Evolutionary conservation across 2,329 filamentous ascomycete species (phyloP).

Genomic region (Cephalotrichum gorgonifer): DNA sequence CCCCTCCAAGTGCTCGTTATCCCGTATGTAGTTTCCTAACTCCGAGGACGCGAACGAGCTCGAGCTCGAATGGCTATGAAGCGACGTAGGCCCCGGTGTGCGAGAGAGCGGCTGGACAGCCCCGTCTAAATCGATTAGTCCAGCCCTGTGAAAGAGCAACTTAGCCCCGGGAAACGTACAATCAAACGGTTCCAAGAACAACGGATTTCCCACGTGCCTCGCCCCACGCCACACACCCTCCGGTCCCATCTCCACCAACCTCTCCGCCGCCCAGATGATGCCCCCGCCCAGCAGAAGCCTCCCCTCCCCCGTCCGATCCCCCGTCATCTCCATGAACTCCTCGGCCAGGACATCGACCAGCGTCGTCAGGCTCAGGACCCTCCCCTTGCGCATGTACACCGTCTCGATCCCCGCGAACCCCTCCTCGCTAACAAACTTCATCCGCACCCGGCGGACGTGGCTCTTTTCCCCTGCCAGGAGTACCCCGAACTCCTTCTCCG

Average conservation of each 20-base stretch:
- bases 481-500: background rate
- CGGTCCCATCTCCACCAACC: background rate
- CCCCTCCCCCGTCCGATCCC: background rate
- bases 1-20: too few species aligned
- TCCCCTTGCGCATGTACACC: background rate
- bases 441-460: background rate
- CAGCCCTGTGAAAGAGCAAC: background rate
- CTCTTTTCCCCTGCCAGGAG: background rate
- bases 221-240: background rate
- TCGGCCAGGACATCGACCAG: background rate
- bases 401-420: background rate
- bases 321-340: background rate
- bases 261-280: background rate
- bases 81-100: too few species aligned
- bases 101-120: background rate
- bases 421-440: background rate
- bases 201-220: background rate
- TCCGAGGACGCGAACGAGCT: too few species aligned
- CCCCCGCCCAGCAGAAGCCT: background rate
- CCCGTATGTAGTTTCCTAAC: too few species aligned
- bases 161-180: background rate
- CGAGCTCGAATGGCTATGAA: too few species aligned
- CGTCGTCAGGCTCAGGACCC: background rate
- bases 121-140: background rate
- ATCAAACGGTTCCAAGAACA: constrained; percentile 1